Conservation (phyloP, 2,329 filamentous ascomycete species). For the Sclerotiophoma versabilis region DNA sequence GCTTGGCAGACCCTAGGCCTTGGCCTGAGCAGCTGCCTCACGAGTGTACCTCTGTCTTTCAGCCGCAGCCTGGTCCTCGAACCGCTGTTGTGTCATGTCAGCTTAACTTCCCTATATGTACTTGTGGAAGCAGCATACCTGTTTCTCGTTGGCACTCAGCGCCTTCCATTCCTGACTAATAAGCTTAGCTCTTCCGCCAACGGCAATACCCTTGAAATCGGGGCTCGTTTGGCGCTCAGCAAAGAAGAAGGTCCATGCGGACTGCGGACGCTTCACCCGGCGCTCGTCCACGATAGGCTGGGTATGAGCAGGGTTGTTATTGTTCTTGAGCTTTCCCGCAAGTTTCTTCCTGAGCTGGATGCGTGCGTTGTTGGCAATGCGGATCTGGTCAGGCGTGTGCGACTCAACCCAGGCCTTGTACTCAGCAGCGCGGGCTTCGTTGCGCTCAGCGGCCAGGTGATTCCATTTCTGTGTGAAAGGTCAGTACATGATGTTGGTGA, state of each 20-base stretch:
- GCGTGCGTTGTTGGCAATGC: conserved; percentile 66
- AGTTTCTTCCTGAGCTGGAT: conserved; percentile 37
- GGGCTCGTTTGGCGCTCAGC: conserved; percentile 55
- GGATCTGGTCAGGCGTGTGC: conserved; percentile 65
- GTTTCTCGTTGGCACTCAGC: conserved; percentile 55
- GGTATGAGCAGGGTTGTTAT: conserved; percentile 8
- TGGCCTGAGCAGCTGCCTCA: background rate
- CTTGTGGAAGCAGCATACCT: conserved; percentile 47
- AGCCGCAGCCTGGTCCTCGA: conserved; percentile 33
- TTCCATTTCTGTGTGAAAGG: conserved; percentile 58
- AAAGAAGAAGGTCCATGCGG: conserved; percentile 55
- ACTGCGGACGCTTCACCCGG: conserved; percentile 52
- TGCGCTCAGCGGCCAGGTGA: conserved; percentile 58
- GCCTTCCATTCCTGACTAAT: conserved; percentile 58
- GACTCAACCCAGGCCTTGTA: conserved; percentile 63
- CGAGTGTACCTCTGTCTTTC: conserved; percentile 38
- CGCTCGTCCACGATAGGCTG: conserved; percentile 62
- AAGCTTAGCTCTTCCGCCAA: conserved; percentile 51
- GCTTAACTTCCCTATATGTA: background rate
- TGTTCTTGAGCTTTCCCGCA: conserved; percentile 11
- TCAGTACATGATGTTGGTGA: conserved; percentile 7
- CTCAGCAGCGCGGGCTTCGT: conserved; percentile 51
- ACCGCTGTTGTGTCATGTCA: conserved; percentile 40
- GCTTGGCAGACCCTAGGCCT: background rate
- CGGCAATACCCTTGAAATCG: conserved; percentile 59